These are phyloP conservation scores for Globisporangium middletonii DNA, from an alignment of 352 stramenopile species.

Conservation along the genomic window DNA sequence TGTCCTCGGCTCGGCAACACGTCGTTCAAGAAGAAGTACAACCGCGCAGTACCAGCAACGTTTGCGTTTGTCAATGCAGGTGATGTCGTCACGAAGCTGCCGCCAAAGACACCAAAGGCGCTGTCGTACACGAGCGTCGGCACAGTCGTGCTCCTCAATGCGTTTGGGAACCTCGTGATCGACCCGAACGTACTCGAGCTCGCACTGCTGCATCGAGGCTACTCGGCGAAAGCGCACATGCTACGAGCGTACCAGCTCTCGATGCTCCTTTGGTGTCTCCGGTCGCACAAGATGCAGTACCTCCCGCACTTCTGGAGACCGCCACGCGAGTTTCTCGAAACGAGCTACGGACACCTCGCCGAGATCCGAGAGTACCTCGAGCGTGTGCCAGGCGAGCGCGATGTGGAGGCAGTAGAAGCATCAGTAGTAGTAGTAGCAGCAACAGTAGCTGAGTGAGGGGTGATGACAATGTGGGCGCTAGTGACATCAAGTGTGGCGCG, in stretches of 20 bases:
- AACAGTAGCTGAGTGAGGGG: not conserved
- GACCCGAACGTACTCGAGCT: slow-evolving; percentile 35
- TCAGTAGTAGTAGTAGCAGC: not conserved
- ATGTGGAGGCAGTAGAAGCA: not conserved
- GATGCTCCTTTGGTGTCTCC: slow-evolving; percentile 36
- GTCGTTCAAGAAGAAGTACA: slow-evolving; percentile 34
- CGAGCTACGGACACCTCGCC: slow-evolving; percentile 18
- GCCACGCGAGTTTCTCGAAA: slow-evolving; percentile 20
- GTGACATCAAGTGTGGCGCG: too few relatives aligned
- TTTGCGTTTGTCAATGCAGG: slow-evolving; percentile 39
- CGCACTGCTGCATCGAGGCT: slow-evolving; percentile 26
- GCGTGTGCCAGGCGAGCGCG: not conserved
- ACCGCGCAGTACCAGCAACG: slow-evolving; percentile 21
- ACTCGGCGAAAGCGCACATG: slow-evolving; percentile 30
- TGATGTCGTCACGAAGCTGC: slow-evolving; percentile 36
- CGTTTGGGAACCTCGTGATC: slow-evolving; percentile 40
- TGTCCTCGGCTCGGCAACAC: slow-evolving; percentile 34
- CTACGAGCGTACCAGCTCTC: slow-evolving; percentile 36
- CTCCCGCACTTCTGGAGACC: slow-evolving; percentile 29
- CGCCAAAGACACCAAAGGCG: slow-evolving; percentile 30
- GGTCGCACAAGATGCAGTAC: slow-evolving; percentile 24
- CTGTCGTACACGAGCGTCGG: slow-evolving; percentile 34
- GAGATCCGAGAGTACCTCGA: slow-evolving; percentile 27
- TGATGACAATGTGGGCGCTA: too few relatives aligned
- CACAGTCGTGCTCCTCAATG: slow-evolving; percentile 29